Evolutionary conservation across 257 asterid species (phyloP).

Genomic region (Solanum paucissectum): DNA sequence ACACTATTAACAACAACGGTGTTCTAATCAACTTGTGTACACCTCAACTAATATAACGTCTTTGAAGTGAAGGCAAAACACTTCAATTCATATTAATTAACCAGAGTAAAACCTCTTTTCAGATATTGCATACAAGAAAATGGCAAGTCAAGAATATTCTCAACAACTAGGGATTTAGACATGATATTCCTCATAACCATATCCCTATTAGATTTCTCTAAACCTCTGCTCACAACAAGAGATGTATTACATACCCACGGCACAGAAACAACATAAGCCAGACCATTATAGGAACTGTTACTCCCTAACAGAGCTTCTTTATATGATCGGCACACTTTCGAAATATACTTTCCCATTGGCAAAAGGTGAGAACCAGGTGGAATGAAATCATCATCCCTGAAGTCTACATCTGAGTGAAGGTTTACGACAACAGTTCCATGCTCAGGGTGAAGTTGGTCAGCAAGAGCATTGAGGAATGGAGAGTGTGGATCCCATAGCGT

Average conservation of each 20-base stretch:
- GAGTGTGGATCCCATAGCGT: conserved; percentile 55
- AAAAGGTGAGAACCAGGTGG: conserved; percentile 3
- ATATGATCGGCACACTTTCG: conserved; percentile 37
- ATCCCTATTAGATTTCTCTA: conserved; percentile 15
- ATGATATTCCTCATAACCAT: conserved; percentile 28
- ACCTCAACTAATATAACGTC: neutral
- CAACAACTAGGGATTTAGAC: conserved; percentile 42
- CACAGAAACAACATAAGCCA: conserved; percentile 52
- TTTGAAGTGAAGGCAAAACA: neutral
- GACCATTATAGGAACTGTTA: conserved; percentile 16
- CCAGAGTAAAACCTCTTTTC: conserved; percentile 44
- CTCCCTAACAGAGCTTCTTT: conserved; percentile 37
- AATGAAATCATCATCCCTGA: conserved; percentile 4
- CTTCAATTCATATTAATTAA: conserved; percentile 3
- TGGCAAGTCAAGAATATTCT: conserved; percentile 41
- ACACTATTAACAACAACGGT: neutral
- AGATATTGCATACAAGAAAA: conserved; percentile 66
- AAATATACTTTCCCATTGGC: conserved; percentile 46
- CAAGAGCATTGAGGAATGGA: conserved; percentile 49
- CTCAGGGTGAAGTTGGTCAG: conserved; percentile 50
- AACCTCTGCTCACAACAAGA: conserved; percentile 62
- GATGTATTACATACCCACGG: conserved; percentile 82
- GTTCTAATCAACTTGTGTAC: neutral
- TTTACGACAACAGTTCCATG: conserved; percentile 83
- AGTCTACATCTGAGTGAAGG: conserved; percentile 56